Conservation (phyloP, 2,329 filamentous ascomycete species). For the Epichloe bromicola region DNA sequence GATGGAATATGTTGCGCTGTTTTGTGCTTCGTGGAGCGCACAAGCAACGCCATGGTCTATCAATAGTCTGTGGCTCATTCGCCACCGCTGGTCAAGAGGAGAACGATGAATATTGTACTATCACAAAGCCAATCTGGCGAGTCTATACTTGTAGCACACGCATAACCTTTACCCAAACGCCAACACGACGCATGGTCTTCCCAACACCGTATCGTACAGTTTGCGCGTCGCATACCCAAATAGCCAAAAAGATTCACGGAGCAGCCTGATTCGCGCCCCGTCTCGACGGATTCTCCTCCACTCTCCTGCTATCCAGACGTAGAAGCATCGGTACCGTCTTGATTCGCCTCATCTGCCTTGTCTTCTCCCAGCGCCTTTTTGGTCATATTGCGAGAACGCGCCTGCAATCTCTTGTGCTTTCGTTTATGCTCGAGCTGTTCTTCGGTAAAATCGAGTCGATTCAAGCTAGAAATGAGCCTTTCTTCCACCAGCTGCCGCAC, state of each 20-base stretch:
- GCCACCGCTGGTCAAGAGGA: too few relatives aligned
- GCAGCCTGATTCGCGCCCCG: background rate
- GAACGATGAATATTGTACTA: too few relatives aligned
- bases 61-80: too few relatives aligned
- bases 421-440: slow-evolving; percentile 18
- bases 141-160: background rate
- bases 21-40: too few relatives aligned
- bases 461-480: slow-evolving; percentile 42
- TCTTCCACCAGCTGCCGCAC: slow-evolving; percentile 67
- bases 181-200: background rate
- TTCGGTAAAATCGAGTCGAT: slow-evolving; percentile 37
- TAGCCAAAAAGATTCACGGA: background rate
- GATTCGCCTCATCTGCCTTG: slow-evolving; percentile 7
- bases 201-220: background rate
- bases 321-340: slow-evolving; percentile 10
- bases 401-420: slow-evolving; percentile 11
- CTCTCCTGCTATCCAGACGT: slow-evolving; percentile 5
- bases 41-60: too few relatives aligned
- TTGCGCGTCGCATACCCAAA: background rate
- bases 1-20: too few relatives aligned
- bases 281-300: background rate
- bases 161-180: background rate
- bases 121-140: background rate
- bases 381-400: slow-evolving; percentile 7
- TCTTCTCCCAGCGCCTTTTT: slow-evolving; percentile 7